Conservation (phyloP, 169 alveolate genomes). For the Plasmodium chabaudi region DNA sequence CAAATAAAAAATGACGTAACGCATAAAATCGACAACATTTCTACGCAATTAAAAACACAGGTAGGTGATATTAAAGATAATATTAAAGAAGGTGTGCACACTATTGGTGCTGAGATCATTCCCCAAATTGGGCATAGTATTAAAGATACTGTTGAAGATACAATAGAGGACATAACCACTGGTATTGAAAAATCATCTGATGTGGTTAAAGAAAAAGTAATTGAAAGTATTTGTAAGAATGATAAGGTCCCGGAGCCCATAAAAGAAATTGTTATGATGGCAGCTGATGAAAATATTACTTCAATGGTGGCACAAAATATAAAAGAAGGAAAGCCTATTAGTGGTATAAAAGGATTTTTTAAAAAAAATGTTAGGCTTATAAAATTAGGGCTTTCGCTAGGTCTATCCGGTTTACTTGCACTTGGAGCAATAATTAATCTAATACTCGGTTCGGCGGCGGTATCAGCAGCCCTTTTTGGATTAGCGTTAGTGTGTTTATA, state of each 20-base stretch:
- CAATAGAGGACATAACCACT: slow-evolving; percentile 20
- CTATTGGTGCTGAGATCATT: slow-evolving; percentile 17
- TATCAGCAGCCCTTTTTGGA: no score
- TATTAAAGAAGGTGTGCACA: slow-evolving; percentile 13
- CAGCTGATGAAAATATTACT: neutral
- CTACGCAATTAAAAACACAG: slow-evolving; percentile 4
- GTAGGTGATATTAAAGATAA: slow-evolving; percentile 30
- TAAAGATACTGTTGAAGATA: slow-evolving; percentile 16
- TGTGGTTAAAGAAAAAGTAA: slow-evolving; percentile 14
- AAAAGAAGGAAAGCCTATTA: neutral
- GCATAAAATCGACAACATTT: slow-evolving; percentile 12
- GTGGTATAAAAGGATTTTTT: no score
- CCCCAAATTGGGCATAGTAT: slow-evolving; percentile 42
- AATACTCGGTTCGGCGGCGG: no score
- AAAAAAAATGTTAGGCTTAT: no score
- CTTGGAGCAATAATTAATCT: no score
- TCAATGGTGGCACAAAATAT: neutral
- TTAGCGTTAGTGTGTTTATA: no score
- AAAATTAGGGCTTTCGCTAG: no score
- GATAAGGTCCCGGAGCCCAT: slow-evolving; percentile 3
- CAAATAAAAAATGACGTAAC: slow-evolving; percentile 7
- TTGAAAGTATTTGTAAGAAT: slow-evolving; percentile 4
- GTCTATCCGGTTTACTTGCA: no score
- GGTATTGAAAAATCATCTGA: slow-evolving; percentile 32
- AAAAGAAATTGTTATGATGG: neutral